These are phyloP conservation scores for Amanita thiersii DNA, from an alignment of 768 basidiomycete species.

Conservation along the genomic window DNA sequence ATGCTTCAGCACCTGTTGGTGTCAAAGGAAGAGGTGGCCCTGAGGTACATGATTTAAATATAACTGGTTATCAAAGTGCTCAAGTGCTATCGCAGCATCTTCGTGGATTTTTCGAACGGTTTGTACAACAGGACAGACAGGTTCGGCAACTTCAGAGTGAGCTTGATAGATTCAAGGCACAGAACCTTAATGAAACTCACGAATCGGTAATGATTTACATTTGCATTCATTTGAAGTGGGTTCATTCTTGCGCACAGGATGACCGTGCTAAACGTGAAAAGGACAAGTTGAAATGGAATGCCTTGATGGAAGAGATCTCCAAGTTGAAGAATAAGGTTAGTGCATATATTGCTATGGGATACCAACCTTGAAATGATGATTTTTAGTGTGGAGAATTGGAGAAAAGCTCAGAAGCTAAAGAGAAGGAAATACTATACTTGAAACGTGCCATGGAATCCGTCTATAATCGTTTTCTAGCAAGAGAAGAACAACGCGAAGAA, in stretches of 20 bases:
- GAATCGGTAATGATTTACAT: slow-evolving; percentile 45
- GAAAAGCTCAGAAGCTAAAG: slow-evolving; percentile 35
- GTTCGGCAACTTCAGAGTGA: slow-evolving; percentile 68
- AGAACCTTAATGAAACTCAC: slow-evolving; percentile 46
- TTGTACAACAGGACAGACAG: slow-evolving; percentile 82
- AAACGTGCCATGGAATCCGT: slow-evolving; percentile 86
- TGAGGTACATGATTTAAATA: slow-evolving; percentile 34
- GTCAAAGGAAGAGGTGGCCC: slow-evolving; percentile 42
- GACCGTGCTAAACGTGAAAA: slow-evolving; percentile 71
- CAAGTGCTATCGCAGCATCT: slow-evolving; percentile 26
- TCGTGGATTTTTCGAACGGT: slow-evolving; percentile 68
- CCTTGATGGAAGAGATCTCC: slow-evolving; percentile 65
- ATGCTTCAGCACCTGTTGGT: slow-evolving; percentile 23
- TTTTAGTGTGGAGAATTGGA: slow-evolving; percentile 50
- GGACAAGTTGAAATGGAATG: slow-evolving; percentile 64
- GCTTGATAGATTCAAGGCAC: slow-evolving; percentile 51
- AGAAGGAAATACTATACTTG: slow-evolving; percentile 69
- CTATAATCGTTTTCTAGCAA: slow-evolving; percentile 65
- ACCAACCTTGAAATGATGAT: not conserved
- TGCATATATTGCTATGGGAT: not conserved
- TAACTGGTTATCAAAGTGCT: not conserved
- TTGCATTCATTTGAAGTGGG: not conserved
- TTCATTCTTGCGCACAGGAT: slow-evolving; percentile 34
- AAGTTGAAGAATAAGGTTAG: slow-evolving; percentile 62
- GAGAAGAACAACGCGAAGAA: slow-evolving; percentile 43